Conservation (phyloP, 2,329 filamentous ascomycete species). For the Colletotrichum viniferum region DNA sequence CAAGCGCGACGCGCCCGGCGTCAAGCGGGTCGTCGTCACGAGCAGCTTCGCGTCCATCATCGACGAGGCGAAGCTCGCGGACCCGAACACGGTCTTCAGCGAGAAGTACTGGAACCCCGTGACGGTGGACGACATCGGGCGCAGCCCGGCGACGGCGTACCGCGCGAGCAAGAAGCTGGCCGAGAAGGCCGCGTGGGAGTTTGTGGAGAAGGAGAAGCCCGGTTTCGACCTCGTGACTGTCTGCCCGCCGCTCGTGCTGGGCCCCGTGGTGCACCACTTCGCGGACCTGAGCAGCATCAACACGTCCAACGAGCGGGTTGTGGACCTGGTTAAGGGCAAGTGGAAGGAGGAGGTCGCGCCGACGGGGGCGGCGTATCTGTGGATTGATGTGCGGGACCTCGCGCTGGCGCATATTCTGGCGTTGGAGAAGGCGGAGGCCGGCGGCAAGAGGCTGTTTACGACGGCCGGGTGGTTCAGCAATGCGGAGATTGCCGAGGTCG, state of each 20-base stretch:
- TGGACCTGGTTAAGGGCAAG: slow-evolving; percentile 52
- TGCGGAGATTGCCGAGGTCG: slow-evolving; percentile 45
- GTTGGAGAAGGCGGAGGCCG: slow-evolving; percentile 50
- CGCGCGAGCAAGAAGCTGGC: slow-evolving; percentile 60
- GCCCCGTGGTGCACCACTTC: slow-evolving; percentile 22
- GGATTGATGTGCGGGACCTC: slow-evolving; percentile 62
- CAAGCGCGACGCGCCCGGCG: slow-evolving; percentile 57
- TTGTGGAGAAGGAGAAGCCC: slow-evolving; percentile 46
- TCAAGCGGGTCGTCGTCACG: slow-evolving; percentile 74
- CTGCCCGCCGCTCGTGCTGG: slow-evolving; percentile 55
- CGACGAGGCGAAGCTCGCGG: slow-evolving; percentile 36
- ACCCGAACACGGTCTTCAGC: slow-evolving; percentile 45
- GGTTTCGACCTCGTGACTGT: slow-evolving; percentile 57
- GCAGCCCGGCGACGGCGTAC: slow-evolving; percentile 49
- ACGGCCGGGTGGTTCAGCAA: slow-evolving; percentile 53
- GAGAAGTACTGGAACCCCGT: slow-evolving; percentile 60
- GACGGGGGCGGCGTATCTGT: slow-evolving; percentile 46
- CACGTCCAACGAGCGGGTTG: slow-evolving; percentile 58
- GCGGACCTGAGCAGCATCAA: slow-evolving; percentile 45
- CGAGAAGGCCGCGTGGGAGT: slow-evolving; percentile 59
- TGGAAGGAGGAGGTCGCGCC: slow-evolving; percentile 50
- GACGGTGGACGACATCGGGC: slow-evolving; percentile 47
- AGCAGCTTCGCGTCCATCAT: slow-evolving; percentile 61
- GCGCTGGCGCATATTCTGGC: slow-evolving; percentile 58
- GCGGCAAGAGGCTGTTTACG: slow-evolving; percentile 56